These are phyloP conservation scores for Hypoxylon sp. DNA, from an alignment of 2,329 filamentous ascomycete species.

Conservation along the genomic window DNA sequence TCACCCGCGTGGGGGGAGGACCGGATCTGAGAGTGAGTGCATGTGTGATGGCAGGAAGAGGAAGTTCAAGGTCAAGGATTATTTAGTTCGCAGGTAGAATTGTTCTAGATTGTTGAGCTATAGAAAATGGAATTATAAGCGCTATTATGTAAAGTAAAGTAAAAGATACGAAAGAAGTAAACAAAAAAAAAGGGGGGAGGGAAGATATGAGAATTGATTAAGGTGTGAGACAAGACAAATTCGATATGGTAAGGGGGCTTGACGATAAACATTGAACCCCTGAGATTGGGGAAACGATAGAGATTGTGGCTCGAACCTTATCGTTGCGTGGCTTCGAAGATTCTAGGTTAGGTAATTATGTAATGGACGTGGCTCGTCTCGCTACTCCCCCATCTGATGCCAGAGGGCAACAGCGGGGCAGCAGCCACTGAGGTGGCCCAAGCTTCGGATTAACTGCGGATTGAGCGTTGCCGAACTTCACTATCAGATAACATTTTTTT, in stretches of 20 bases:
- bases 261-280: background rate
- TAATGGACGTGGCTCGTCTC: slow-evolving; percentile 8
- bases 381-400: background rate
- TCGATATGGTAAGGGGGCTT: slow-evolving; percentile 20
- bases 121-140: background rate
- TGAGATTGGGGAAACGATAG: slow-evolving; percentile 9
- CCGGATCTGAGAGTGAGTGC: slow-evolving; percentile 19
- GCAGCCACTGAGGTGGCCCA: background rate
- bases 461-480: slow-evolving; percentile 14
- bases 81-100: slow-evolving; percentile 14
- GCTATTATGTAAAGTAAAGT: slow-evolving; percentile 1
- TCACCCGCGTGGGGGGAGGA: slow-evolving; percentile 37
- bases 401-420: too few species aligned
- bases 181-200: background rate
- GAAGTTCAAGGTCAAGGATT: background rate
- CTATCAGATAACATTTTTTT: slow-evolving; percentile 37
- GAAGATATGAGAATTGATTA: background rate
- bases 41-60: slow-evolving; percentile 10
- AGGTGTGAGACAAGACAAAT: background rate
- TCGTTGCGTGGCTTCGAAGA: background rate
- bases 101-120: slow-evolving; percentile 15
- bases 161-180: slow-evolving; percentile 4
- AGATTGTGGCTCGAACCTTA: slow-evolving; percentile 8
- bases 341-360: background rate
- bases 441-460: slow-evolving; percentile 37